Percentiles rank a stretch among this genome's conserved stretches.
phyloP scores from a whole-genome alignment of 495 filamentous ascomycete genomes.

The Bacidia gigantensis region DNA sequence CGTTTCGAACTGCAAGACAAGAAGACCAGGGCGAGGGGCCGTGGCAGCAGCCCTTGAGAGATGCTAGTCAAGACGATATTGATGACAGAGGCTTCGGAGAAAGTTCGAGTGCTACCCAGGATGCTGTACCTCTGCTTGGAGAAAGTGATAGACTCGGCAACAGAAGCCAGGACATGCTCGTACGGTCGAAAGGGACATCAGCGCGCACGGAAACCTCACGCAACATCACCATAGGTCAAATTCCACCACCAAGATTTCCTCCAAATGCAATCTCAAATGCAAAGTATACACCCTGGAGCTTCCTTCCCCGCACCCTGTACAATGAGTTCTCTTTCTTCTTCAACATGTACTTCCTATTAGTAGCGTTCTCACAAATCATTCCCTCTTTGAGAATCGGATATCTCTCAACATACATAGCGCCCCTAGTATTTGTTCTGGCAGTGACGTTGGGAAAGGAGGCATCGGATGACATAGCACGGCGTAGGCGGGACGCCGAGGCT shows the following conservation, averaged over 20 bases:
- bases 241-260: constrained; percentile 43
- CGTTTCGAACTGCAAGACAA: constrained; percentile 34
- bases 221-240: constrained; percentile 23
- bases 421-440: constrained; percentile 76
- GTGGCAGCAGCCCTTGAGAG: constrained; percentile 19
- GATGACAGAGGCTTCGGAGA: constrained; percentile 34
- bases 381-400: constrained; percentile 84
- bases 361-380: constrained; percentile 86
- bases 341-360: constrained; percentile 95
- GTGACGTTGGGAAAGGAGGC: constrained; percentile 96
- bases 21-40: constrained; percentile 30
- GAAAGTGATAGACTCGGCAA: background rate
- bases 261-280: constrained; percentile 88
- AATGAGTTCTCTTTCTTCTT: constrained; percentile 99
- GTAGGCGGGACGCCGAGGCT: constrained; percentile 79
- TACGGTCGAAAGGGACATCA: background rate
- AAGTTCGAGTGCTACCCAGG: constrained; percentile 36
- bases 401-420: constrained; percentile 85
- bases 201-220: constrained; percentile 10
- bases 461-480: constrained; percentile 76
- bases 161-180: background rate
- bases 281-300: constrained; percentile 94
- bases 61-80: constrained; percentile 6
- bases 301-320: constrained; percentile 85
- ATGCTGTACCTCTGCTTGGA: constrained; percentile 53